Base-by-base conservation (phyloP, 148 eudicot genomes). In the Amaranthus cruentus region DNA sequence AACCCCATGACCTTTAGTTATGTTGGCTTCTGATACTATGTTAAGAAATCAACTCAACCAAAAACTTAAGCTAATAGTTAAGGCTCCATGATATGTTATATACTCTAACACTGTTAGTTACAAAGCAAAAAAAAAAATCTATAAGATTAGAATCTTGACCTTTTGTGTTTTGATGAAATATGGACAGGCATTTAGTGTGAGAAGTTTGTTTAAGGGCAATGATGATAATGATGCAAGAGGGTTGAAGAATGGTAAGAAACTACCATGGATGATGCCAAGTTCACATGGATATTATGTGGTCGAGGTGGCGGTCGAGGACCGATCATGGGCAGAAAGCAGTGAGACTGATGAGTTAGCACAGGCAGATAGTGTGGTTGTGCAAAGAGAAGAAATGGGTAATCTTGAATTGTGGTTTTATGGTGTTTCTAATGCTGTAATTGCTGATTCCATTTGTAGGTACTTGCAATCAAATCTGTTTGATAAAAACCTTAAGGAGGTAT, bases 401-500 rank as follows among this genome's bases (percentile, higher is more conserved):
- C 69, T 78, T 53, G 97, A 91, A 47, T 44, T 88, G 47, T 89
- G 97, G 94, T 85, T 86, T 68, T 91, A 83, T 55, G 85, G 90
- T 72, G 81, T 91, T 69, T 88, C 83, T 12, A 83, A 81, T 77
- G 76, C 77, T 69, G 68, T 61, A 50, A 66, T 85, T 66, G 83
- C 82, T 15, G 82, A 78, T 52, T 66, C 8, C 42, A 79, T 91
- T 77, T 63, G 71, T 61, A 85, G 79, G 70, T 83, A 86, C 78
- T 66, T 91, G 83, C 89, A 91, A 57, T 76, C 85, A 8, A 81
- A 85, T 80, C 72, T 91, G 66, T 91, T 91, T 51, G 78, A 78
- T 44, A 85, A 63, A 78, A 84, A 74, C 68, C 84, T 83, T 21
- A 84, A 82, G 55, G 80, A 87, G 97, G 97, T 87, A 80, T 56